Evolutionary conservation across 1,284 basidiomycete genomes (phyloP).

Genomic region (Cutaneotrichosporon sp.): DNA sequence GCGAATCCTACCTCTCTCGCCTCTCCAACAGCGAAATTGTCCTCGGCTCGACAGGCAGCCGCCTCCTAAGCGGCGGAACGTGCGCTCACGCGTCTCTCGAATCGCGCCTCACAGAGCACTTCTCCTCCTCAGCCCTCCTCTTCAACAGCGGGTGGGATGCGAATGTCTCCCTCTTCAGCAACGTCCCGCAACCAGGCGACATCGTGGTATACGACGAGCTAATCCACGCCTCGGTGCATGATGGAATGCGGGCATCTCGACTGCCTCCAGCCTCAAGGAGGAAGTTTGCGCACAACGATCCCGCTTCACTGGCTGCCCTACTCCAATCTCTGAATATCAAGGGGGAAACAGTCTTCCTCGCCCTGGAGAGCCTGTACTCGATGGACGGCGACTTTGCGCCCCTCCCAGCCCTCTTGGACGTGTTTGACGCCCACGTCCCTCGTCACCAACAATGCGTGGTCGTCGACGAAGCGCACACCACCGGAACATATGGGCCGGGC

Average conservation of each 20-base stretch:
- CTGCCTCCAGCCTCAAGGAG: constrained; percentile 52
- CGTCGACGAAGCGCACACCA: constrained; percentile 82
- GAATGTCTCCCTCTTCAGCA: constrained; percentile 83
- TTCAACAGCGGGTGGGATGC: constrained; percentile 97
- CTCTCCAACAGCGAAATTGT: constrained; percentile 61
- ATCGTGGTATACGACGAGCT: constrained; percentile 80
- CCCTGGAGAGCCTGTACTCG: constrained; percentile 84
- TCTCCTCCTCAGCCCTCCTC: constrained; percentile 69
- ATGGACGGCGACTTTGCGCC: constrained; percentile 95
- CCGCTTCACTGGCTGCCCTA: constrained; percentile 42
- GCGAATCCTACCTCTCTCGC: constrained; percentile 60
- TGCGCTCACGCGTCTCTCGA: constrained; percentile 69
- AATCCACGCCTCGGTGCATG: constrained; percentile 89
- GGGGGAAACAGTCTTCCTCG: constrained; percentile 55
- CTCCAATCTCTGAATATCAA: constrained; percentile 18
- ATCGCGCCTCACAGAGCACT: constrained; percentile 64
- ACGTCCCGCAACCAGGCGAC: constrained; percentile 76
- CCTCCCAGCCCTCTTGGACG: constrained; percentile 61
- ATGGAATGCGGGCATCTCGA: constrained; percentile 75
- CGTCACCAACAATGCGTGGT: constrained; percentile 56
- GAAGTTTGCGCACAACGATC: constrained; percentile 74
- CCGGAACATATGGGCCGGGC: constrained; percentile 64
- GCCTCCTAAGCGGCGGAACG: constrained; percentile 79
- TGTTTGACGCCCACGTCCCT: constrained; percentile 55
- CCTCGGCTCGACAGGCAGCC: constrained; percentile 86